Percentiles rank a stretch among this genome's conserved stretches.
phyloP scores from a whole-genome alignment of 805 yeast genomes.

The Geotrichum ghanense region DNA sequence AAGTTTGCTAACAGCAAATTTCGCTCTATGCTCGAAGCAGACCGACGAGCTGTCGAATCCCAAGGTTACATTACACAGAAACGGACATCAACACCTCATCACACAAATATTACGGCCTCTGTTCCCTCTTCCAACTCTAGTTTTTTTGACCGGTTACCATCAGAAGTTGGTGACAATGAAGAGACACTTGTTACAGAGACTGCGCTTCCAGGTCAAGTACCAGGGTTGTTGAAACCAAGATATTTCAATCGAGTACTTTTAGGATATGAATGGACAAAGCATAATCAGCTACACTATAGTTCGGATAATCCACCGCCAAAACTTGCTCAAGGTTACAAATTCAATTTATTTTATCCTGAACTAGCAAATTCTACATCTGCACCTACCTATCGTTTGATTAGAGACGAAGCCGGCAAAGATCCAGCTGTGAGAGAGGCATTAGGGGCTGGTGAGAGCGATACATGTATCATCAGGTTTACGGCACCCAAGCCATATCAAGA shows the following conservation, averaged over 20 bases:
- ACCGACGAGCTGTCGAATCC: constrained; percentile 8
- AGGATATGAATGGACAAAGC: constrained; percentile 28
- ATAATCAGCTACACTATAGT: constrained; percentile 26
- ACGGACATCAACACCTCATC: neutral
- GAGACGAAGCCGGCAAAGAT: constrained; percentile 11
- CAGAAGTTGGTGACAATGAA: constrained; percentile 15
- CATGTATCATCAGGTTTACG: constrained; percentile 22
- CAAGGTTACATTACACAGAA: constrained; percentile 13
- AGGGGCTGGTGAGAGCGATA: constrained; percentile 13
- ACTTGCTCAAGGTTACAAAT: constrained; percentile 27
- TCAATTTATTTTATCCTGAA: constrained; percentile 26
- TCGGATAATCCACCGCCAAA: constrained; percentile 29
- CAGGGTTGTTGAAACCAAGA: constrained; percentile 17
- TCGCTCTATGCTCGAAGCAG: neutral
- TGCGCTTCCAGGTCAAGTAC: neutral
- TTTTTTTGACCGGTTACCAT: constrained; percentile 11
- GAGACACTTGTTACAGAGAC: constrained; percentile 7
- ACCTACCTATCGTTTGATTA: constrained; percentile 24
- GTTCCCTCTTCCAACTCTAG: neutral
- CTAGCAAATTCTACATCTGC: constrained; percentile 16
- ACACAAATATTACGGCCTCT: neutral
- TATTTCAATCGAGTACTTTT: constrained; percentile 22
- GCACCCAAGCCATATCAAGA: constrained; percentile 27
- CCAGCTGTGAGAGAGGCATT: constrained; percentile 3
- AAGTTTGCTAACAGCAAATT: neutral